phyloP scores from a whole-genome alignment of 768 basidiomycete species.

The Podaxis sp. region DNA sequence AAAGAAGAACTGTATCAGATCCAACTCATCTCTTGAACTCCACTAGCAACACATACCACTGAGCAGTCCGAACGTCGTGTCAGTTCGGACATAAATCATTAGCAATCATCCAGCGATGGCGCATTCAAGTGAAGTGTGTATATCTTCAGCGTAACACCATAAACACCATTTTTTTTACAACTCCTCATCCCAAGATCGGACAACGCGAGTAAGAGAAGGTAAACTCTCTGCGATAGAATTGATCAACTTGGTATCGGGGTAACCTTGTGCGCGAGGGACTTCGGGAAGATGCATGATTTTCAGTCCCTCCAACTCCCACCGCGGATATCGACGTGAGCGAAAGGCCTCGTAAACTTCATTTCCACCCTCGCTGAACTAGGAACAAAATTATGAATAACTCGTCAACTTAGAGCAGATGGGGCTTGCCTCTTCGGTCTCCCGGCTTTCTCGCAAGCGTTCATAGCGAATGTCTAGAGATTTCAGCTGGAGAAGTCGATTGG shows the following conservation, averaged over 20 bases:
- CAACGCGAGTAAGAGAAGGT: background rate
- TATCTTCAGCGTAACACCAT: background rate
- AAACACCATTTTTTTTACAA: background rate
- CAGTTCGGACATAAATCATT: background rate
- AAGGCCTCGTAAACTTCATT: background rate
- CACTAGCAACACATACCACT: background rate
- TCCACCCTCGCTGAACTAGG: background rate
- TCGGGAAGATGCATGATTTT: background rate
- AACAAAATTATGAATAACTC: background rate
- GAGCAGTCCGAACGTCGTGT: background rate
- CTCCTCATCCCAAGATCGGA: background rate
- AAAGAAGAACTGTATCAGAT: background rate
- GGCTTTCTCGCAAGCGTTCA: background rate
- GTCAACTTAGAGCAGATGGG: background rate
- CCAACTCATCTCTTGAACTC: background rate
- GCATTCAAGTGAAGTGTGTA: background rate
- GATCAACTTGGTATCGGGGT: background rate
- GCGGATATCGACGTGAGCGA: background rate
- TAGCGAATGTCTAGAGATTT: background rate
- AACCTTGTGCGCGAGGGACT: background rate
- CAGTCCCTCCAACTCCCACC: background rate
- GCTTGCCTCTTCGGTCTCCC: background rate
- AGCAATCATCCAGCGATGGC: background rate
- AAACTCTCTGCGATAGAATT: background rate
- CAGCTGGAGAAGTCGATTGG: background rate